Evolutionary conservation across 495 filamentous ascomycete genomes (phyloP).

Genomic region (Cenococcum geophilum): DNA sequence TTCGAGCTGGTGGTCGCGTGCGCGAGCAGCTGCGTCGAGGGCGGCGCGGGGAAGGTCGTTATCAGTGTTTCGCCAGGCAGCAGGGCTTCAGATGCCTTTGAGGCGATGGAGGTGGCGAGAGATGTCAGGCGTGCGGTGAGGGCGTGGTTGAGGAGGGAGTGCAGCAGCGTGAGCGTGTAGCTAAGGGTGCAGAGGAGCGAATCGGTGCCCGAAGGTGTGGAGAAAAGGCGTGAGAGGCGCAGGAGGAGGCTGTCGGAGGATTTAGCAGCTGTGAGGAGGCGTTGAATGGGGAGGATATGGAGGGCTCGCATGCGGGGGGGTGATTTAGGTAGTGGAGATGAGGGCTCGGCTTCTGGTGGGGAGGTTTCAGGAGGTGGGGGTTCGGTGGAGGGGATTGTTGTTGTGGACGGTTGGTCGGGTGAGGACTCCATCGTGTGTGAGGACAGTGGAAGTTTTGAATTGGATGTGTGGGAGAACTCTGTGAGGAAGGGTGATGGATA

Average conservation of each 20-base stretch:
- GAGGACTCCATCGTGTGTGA: neutral
- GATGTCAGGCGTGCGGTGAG: conserved; percentile 21
- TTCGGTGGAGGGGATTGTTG: conserved; percentile 4
- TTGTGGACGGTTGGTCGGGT: neutral
- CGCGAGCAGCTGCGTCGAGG: conserved; percentile 27
- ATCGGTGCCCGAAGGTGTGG: conserved; percentile 29
- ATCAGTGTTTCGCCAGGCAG: conserved; percentile 40
- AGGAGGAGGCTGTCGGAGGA: conserved; percentile 26
- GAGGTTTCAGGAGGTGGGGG: neutral
- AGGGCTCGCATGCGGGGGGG: neutral
- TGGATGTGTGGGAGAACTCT: neutral
- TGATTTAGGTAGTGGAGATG: conserved; percentile 1
- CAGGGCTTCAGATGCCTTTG: conserved; percentile 26
- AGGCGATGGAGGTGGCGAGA: conserved; percentile 18
- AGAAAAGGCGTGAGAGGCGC: conserved; percentile 32
- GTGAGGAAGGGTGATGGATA: neutral
- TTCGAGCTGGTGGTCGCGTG: conserved; percentile 32
- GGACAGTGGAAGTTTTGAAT: neutral
- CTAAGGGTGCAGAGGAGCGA: conserved; percentile 28
- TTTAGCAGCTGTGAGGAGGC: neutral
- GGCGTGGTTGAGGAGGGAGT: conserved; percentile 14
- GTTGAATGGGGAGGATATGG: neutral
- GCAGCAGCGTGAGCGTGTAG: conserved; percentile 32
- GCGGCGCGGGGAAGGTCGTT: conserved; percentile 40
- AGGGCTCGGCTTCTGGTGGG: neutral